Evolutionary conservation across 2,329 filamentous ascomycete species (phyloP).

Genomic region (Fusarium sterilihyphosum): DNA sequence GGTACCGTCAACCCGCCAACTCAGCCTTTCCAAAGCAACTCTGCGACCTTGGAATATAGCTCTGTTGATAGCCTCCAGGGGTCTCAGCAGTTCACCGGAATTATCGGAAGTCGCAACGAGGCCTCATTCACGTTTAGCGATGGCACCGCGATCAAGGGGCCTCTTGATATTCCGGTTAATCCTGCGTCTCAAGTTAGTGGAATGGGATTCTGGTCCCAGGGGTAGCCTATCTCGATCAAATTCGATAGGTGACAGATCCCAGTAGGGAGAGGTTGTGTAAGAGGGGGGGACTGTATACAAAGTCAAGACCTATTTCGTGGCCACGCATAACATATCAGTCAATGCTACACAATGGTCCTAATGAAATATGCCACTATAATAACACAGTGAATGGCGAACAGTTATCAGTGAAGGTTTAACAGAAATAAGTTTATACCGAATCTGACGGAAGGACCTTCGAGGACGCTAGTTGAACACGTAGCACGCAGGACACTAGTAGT

Average conservation of each 20-base stretch:
- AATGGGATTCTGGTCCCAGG: not conserved
- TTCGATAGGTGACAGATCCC: rapidly evolving
- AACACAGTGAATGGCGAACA: no score
- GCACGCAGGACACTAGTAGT: not conserved
- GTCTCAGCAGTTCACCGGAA: not conserved
- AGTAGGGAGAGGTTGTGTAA: no score
- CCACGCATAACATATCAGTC: not conserved
- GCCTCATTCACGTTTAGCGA: not conserved
- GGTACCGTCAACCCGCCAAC: not conserved
- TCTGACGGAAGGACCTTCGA: not conserved
- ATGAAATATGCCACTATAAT: rapidly evolving
- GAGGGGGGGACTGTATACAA: not conserved
- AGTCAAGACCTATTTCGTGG: no score
- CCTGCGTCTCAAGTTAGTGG: not conserved
- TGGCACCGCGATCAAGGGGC: not conserved
- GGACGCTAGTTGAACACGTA: not conserved
- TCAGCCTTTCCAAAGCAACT: not conserved
- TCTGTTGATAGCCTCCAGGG: rapidly evolving
- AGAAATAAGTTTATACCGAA: not conserved
- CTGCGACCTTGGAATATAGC: not conserved
- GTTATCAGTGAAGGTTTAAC: not conserved
- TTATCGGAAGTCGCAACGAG: not conserved
- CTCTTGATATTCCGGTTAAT: not conserved
- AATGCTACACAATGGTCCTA: not conserved
- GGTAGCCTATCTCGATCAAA: not conserved